phyloP scores from a whole-genome alignment of 2,329 filamentous ascomycete genomes.

The Alternaria metachromatica region DNA sequence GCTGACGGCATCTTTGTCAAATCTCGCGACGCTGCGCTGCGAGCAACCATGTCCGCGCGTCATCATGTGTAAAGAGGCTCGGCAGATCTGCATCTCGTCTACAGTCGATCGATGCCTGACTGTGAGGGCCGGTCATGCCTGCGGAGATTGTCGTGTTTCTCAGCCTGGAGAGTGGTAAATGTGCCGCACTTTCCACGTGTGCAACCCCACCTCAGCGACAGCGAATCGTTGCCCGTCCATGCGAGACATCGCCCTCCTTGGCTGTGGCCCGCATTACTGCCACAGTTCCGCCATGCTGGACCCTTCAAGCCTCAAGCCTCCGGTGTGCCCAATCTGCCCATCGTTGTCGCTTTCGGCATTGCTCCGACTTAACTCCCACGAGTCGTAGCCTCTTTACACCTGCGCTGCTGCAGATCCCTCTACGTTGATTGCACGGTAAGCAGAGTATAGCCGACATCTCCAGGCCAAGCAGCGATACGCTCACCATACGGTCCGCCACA shows the following conservation, averaged over 20 bases:
- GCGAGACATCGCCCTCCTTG: conserved; percentile 43
- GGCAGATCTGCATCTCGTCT: conserved; percentile 22
- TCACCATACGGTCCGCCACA: conserved; percentile 6
- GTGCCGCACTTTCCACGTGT: conserved; percentile 33
- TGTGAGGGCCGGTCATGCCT: neutral
- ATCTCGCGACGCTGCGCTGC: conserved; percentile 5
- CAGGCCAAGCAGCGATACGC: neutral
- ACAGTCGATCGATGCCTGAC: conserved; percentile 21
- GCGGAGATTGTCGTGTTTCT: conserved; percentile 21
- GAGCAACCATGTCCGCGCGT: conserved; percentile 6
- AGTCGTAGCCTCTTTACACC: neutral
- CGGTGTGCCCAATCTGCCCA: conserved; percentile 22
- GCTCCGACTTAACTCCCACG: conserved; percentile 14
- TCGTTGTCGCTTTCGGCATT: conserved; percentile 17
- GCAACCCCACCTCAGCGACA: conserved; percentile 27
- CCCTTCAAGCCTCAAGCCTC: conserved; percentile 14
- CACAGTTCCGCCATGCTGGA: conserved; percentile 31
- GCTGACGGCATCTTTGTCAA: conserved; percentile 3
- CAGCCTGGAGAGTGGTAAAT: conserved; percentile 17
- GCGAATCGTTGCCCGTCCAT: conserved; percentile 34
- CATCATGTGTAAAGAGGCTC: conserved; percentile 16
- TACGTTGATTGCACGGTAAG: conserved; percentile 1
- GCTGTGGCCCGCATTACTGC: conserved; percentile 24
- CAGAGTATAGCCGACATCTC: conserved; percentile 5
- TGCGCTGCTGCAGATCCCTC: conserved; percentile 6